These are phyloP conservation scores for Ophiorrhiza pumila DNA, from an alignment of 257 asterid genomes.

Conservation along the genomic window DNA sequence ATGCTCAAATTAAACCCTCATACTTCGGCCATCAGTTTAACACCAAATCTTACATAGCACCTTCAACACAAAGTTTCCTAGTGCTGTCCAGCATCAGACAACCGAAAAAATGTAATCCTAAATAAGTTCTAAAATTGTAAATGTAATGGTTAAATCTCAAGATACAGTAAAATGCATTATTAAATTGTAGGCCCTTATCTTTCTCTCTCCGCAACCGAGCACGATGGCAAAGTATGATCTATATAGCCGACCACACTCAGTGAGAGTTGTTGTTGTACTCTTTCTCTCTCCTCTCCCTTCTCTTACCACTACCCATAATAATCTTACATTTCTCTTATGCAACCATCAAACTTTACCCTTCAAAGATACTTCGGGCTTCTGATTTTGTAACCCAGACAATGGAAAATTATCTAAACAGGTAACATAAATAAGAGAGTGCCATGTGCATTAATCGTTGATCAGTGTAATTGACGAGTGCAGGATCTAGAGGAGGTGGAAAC, in stretches of 20 bases:
- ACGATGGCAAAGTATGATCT: too few relatives aligned
- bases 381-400: not conserved
- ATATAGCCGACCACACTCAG: too few relatives aligned
- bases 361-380: not conserved
- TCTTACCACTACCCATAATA: not conserved
- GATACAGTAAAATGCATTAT: not conserved
- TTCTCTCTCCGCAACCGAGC: too few relatives aligned
- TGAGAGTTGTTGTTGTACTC: too few relatives aligned
- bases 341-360: not conserved
- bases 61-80: not conserved
- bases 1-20: not conserved
- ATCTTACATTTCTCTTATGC: not conserved
- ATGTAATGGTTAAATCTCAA: not conserved
- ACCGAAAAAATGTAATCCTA: not conserved
- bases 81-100: not conserved
- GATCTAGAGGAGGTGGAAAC: not conserved
- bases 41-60: not conserved
- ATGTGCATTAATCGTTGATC: not conserved
- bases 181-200: not conserved
- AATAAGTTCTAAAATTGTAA: not conserved
- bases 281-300: not conserved
- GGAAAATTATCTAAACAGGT: not conserved
- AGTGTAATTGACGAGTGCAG: not conserved
- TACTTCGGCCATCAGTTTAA: not conserved
- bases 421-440: not conserved